Base-by-base conservation (phyloP, 345 rosid genomes). In the Barbarea vulgaris region DNA sequence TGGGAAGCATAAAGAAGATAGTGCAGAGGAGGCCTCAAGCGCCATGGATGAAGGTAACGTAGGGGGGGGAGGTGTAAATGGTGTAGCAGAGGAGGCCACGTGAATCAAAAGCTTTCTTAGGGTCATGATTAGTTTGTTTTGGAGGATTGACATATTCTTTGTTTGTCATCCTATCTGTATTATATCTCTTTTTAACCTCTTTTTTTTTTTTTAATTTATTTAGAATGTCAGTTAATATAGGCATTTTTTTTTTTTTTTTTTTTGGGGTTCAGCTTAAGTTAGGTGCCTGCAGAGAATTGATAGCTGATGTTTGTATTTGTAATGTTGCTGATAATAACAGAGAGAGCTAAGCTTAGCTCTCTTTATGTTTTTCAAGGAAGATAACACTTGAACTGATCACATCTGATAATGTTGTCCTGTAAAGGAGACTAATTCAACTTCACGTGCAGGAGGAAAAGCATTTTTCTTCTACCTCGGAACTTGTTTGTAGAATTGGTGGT, bases 401-500 rank as follows among this genome's bases (percentile, higher is more conserved):
- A 37, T 44, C 28, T 64, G 47, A 17, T 13, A 7, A 17, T 75
- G 46, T 33, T 56, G 66, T 56, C 54, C 12, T 19, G 30, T 73
- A 10, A 57, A 42, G 47, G 55, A 52, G 46, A 52, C 12, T 67
- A 50, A 60, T 59, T 36, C 33, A 71, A 48, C 68, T 77, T 70
- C 39, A 64, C 59, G 57, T 59, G 73, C 50, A 28, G 58, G 73
- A 60, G 61, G 70, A 58, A 21, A 39, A 3, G 3, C 50, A 12
- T 22, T 37, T 25, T 57, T 69, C 50, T 48, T 53, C 28, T 34
- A 83, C 39, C 66, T 90, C 85, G 30, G 70, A 80, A 11, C 65
- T 68, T 27, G 83, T 86, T 75, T 59, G 84, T 44, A 93, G 91
- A 54, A 73, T 39, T 7, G 86, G 33, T 44, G 90, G 91, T 42